Evolutionary conservation across 2,329 filamentous ascomycete species (phyloP).

Genomic region (Aspergillus quadrilineatus): DNA sequence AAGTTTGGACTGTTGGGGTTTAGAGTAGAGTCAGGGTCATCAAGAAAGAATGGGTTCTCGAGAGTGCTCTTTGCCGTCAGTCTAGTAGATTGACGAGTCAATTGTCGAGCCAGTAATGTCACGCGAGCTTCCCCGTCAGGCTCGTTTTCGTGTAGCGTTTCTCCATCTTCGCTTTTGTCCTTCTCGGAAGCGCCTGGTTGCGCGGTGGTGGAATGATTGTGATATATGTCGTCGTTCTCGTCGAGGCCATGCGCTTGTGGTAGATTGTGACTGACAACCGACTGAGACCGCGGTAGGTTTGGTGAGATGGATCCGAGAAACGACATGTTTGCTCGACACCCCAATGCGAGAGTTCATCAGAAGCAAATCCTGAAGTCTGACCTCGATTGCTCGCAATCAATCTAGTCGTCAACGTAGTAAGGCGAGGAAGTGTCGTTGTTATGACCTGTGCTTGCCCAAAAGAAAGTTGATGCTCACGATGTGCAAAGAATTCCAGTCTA

Average conservation of each 20-base stretch:
- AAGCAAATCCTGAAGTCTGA: not conserved
- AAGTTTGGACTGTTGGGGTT: conserved; percentile 25
- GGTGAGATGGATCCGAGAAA: conserved; percentile 14
- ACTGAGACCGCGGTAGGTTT: conserved; percentile 14
- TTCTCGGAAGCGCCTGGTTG: conserved; percentile 3
- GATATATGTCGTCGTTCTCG: conserved; percentile 7
- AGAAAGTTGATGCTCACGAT: not conserved
- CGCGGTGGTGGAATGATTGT: not conserved
- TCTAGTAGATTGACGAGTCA: conserved; percentile 24
- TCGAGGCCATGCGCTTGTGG: conserved; percentile 6
- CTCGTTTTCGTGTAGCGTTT: conserved; percentile 13
- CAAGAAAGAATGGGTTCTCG: conserved; percentile 20
- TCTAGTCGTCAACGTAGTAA: not conserved
- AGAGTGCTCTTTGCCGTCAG: conserved; percentile 18
- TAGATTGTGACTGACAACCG: conserved; percentile 20
- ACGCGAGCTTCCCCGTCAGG: conserved; percentile 12
- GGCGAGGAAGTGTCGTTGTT: not conserved
- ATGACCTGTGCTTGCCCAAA: not conserved
- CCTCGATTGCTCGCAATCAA: not conserved
- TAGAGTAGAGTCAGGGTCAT: conserved; percentile 21
- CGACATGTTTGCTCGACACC: conserved; percentile 13
- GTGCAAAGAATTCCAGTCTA: not conserved
- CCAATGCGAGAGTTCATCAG: not conserved
- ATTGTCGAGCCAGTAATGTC: conserved; percentile 16
- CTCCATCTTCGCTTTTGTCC: conserved; percentile 17